These are phyloP conservation scores for Ascochyta pisi DNA, from an alignment of 2,329 filamentous ascomycete species.

Conservation along the genomic window DNA sequence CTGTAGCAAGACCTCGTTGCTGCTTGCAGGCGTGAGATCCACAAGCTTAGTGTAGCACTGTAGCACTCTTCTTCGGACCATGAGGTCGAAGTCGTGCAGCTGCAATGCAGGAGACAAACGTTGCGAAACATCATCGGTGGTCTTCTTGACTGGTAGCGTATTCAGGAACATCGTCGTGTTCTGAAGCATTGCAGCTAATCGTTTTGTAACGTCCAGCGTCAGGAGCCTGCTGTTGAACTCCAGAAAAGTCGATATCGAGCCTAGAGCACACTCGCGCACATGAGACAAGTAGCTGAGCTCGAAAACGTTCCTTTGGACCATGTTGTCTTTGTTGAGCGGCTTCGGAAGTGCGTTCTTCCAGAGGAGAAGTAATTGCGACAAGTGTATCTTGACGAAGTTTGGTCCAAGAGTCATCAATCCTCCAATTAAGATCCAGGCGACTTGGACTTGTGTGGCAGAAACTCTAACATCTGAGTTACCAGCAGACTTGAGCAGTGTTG, in stretches of 20 bases:
- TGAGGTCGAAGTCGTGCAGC: constrained; percentile 86
- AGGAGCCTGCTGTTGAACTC: constrained; percentile 91
- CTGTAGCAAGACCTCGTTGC: constrained; percentile 84
- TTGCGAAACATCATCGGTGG: constrained; percentile 84
- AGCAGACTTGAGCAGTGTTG: constrained; percentile 88
- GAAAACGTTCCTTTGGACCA: constrained; percentile 79
- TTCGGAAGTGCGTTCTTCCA: constrained; percentile 98
- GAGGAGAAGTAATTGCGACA: constrained; percentile 88
- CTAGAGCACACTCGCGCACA: constrained; percentile 91
- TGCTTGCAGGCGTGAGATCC: constrained; percentile 83
- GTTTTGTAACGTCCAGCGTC: constrained; percentile 91
- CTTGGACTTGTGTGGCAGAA: constrained; percentile 93
- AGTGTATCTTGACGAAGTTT: constrained; percentile 98
- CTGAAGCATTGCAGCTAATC: constrained; percentile 92
- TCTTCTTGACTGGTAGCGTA: constrained; percentile 81
- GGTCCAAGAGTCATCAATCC: constrained; percentile 95
- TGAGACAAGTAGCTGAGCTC: constrained; percentile 94
- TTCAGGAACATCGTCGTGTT: constrained; percentile 92
- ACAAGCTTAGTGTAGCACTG: constrained; percentile 95
- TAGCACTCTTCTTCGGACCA: constrained; percentile 90
- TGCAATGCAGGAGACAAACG: constrained; percentile 85
- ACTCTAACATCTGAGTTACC: constrained; percentile 88
- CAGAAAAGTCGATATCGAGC: constrained; percentile 89
- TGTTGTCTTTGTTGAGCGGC: constrained; percentile 90
- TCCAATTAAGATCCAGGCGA: constrained; percentile 96